Evolutionary conservation across 176 grass and related monocot species (phyloP), one percentile per base, ranked within the genome.

Genomic region (Typha latifolia): DNA sequence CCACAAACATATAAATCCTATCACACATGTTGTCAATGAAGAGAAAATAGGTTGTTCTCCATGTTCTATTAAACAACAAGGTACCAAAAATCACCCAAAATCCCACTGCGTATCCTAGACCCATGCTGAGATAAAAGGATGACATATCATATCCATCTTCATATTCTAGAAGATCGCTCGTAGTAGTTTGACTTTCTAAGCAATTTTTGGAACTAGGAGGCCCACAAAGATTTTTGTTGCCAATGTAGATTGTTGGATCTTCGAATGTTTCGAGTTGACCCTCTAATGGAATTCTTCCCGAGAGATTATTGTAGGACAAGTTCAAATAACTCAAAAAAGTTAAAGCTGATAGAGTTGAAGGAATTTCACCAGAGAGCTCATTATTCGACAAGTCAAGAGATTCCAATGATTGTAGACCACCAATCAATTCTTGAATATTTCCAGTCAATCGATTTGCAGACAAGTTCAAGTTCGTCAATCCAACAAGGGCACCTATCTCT

Each of bases 401-500:
- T 26, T 26, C 24, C 24, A 26, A 26, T 2, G 24, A 26, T 2
- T 26, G 24, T 2, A 26, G 24, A 26, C 24, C 24, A 2, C 24
- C 24, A 2, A 26, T 26, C 2, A 26, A 26, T 26, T 26, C 1
- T 26, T 79, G 82, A 49, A 85, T 90, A 12, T 27, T 6, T 16
- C 86, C 82, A 1, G 32, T 70, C 26, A 90, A 56, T 43, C 9
- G 43, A 64, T 90, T 90, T 29, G 51, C 57, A 4, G 74, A 86
- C 52, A 86, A 74, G 37, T 78, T 86, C 61, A 86, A 68, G 32
- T 49, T 47, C 49, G 18, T 63, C 43, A 86, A 59, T 66, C 64
- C 74, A 12, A 21, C 5, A 31, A 86, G 61, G 62, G 56, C 7
- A 24, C 27, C 47, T 12, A 82, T 74, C 12, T 16, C 71, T 51